A percentile compares a stretch with the other conserved stretches of the same genome.
Evolutionary conservation across 2,329 filamentous ascomycete genomes (phyloP).

Genomic region (Stagonosporopsis cucurbitacearum): DNA sequence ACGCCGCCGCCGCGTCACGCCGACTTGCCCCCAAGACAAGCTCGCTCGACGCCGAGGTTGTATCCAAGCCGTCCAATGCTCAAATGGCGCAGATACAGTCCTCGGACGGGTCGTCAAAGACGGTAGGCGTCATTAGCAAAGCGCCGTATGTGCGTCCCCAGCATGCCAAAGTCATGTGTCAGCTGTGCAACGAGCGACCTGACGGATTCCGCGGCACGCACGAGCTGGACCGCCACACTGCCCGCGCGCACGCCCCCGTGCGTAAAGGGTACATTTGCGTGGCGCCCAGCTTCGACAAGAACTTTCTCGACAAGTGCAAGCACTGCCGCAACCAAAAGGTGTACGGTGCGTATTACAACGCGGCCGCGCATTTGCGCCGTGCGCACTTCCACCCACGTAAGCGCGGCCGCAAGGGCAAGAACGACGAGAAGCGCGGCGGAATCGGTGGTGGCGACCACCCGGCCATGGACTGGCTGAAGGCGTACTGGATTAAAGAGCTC

Average conservation of each 20-base stretch:
- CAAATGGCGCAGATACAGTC: slow-evolving; percentile 61
- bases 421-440: slow-evolving; percentile 65
- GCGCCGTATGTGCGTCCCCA: slow-evolving; percentile 68
- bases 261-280: slow-evolving; percentile 69
- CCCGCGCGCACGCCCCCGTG: slow-evolving; percentile 68
- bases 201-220: slow-evolving; percentile 87
- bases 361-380: slow-evolving; percentile 85
- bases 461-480: slow-evolving; percentile 65
- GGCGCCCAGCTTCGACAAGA: slow-evolving; percentile 64
- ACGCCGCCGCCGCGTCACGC: slow-evolving; percentile 55
- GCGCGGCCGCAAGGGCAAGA: slow-evolving; percentile 63
- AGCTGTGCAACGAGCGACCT: slow-evolving; percentile 72
- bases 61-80: slow-evolving; percentile 47
- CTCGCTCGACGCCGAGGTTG: slow-evolving; percentile 25
- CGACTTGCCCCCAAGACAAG: slow-evolving; percentile 58
- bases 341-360: slow-evolving; percentile 94
- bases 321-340: slow-evolving; percentile 77
- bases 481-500: slow-evolving; percentile 65
- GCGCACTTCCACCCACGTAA: slow-evolving; percentile 82
- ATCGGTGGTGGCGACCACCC: slow-evolving; percentile 68
- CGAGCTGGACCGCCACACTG: slow-evolving; percentile 64
- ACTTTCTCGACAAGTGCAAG: slow-evolving; percentile 81
- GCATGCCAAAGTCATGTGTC: slow-evolving; percentile 74
- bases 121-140: slow-evolving; percentile 59
- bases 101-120: slow-evolving; percentile 61